Evolutionary conservation across 768 basidiomycete species (phyloP).

Genomic region (Auricularia cornea): DNA sequence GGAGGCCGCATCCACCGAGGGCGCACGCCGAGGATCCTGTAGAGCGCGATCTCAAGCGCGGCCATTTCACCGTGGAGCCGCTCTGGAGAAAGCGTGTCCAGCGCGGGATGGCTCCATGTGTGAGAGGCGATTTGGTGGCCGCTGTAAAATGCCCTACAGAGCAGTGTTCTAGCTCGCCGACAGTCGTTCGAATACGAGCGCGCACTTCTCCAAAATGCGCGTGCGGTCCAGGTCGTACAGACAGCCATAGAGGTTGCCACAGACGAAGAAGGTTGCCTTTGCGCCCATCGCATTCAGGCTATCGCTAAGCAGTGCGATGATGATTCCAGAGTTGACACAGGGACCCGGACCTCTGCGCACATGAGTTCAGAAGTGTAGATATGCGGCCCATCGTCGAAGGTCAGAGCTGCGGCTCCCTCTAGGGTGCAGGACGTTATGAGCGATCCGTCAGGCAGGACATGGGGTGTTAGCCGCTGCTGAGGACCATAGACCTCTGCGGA

Average conservation of each 20-base stretch:
- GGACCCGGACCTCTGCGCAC: neutral
- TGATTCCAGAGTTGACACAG: no score
- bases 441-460: no score
- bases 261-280: slow-evolving; percentile 11
- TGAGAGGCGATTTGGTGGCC: slow-evolving; percentile 9
- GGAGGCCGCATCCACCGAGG: slow-evolving; percentile 3
- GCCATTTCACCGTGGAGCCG: neutral
- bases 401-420: slow-evolving; percentile 3
- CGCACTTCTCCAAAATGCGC: neutral
- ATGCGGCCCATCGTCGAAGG: slow-evolving; percentile 13
- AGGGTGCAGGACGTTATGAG: no score
- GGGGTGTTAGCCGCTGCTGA: no score
- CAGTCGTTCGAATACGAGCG: neutral
- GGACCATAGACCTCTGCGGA: no score
- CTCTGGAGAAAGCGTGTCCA: neutral
- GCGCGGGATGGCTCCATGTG: slow-evolving; percentile 7
- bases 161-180: no score
- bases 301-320: no score
- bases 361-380: slow-evolving; percentile 3
- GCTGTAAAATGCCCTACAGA: neutral
- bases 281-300: slow-evolving; percentile 1
- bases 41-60: neutral
- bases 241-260: neutral
- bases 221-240: neutral
- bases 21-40: neutral